Percentiles rank a stretch among this genome's conserved stretches.
These are phyloP conservation scores for Linum trigynum DNA, from an alignment of 345 rosid species.

Conservation along the genomic window DNA sequence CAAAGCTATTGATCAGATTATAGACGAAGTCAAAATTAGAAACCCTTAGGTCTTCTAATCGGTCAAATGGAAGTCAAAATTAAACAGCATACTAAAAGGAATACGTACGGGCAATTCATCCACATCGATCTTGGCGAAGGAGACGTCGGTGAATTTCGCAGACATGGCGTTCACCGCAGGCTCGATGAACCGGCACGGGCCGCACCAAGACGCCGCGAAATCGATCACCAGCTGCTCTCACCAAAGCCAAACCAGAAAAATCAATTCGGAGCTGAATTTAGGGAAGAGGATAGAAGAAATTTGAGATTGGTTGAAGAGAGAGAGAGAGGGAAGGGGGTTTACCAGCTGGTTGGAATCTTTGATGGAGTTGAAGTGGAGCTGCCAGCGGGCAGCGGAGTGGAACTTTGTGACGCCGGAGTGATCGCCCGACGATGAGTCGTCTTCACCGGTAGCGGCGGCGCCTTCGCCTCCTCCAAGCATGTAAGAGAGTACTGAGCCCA, in stretches of 20 bases:
- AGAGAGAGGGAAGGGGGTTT: conserved; percentile 3
- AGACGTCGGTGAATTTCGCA: conserved; percentile 38
- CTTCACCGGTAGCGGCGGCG: conserved; percentile 6
- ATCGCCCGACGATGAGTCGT: conserved; percentile 9
- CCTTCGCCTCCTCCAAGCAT: conserved; percentile 5
- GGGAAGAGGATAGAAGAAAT: background rate
- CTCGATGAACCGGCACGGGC: conserved; percentile 69
- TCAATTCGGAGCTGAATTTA: background rate
- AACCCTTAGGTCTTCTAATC: background rate
- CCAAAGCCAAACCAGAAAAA: background rate
- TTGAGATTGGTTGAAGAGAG: background rate
- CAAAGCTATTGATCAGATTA: background rate
- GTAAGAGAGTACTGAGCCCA: conserved; percentile 43
- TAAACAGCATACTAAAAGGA: background rate
- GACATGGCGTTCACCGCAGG: conserved; percentile 46
- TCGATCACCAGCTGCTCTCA: conserved; percentile 56
- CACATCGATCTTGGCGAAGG: conserved; percentile 75
- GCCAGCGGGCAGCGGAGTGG: conserved; percentile 64
- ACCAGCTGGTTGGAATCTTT: conserved; percentile 59
- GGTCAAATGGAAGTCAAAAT: background rate
- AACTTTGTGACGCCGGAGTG: conserved; percentile 33
- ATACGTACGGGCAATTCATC: conserved; percentile 63
- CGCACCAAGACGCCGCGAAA: conserved; percentile 83
- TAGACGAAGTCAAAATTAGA: background rate
- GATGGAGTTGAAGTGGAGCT: conserved; percentile 57